Evolutionary conservation across 225 moss, liverwort and hornwort species (phyloP).

Genomic region (Takakia lepidozioides): DNA sequence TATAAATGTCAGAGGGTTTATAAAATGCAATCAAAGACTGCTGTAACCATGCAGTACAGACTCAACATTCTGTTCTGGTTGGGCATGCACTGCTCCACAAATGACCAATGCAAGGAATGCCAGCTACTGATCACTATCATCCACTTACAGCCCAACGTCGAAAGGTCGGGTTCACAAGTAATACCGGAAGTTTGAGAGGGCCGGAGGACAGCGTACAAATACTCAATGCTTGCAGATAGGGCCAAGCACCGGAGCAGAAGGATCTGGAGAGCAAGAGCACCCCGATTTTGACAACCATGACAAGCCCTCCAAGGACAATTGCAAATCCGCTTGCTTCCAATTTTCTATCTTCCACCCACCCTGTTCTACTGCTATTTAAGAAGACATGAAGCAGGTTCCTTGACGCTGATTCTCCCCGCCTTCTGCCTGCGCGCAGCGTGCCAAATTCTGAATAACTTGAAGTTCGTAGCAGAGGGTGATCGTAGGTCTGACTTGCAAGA

Average conservation of each 20-base stretch:
- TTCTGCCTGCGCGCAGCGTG: constrained; percentile 35
- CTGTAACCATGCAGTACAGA: no score
- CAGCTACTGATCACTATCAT: no score
- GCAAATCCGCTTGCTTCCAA: constrained; percentile 10
- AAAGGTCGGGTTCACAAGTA: no score
- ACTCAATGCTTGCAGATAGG: constrained; percentile 74
- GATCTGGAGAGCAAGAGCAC: constrained; percentile 64
- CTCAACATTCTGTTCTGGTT: no score
- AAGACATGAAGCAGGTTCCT: constrained; percentile 25
- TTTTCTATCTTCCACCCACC: constrained; percentile 4
- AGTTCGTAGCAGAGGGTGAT: constrained; percentile 27
- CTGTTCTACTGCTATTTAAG: constrained; percentile 9
- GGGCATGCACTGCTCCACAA: no score
- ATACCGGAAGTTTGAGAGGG: constrained; percentile 58
- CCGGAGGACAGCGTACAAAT: constrained; percentile 57
- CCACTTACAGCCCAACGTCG: no score
- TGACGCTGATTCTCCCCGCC: constrained; percentile 18
- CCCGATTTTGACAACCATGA: constrained; percentile 39
- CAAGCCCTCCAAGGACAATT: constrained; percentile 34
- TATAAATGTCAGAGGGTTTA: no score
- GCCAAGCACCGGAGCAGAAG: constrained; percentile 60
- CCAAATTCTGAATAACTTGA: constrained; percentile 24
- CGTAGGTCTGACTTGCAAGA: constrained; percentile 6
- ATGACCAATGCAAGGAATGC: neutral
- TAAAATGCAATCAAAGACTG: no score